A percentile compares a stretch with the other conserved stretches of the same genome.
These are phyloP conservation scores for Leccinum variicolor DNA, from an alignment of 768 basidiomycete species.

Conservation along the genomic window DNA sequence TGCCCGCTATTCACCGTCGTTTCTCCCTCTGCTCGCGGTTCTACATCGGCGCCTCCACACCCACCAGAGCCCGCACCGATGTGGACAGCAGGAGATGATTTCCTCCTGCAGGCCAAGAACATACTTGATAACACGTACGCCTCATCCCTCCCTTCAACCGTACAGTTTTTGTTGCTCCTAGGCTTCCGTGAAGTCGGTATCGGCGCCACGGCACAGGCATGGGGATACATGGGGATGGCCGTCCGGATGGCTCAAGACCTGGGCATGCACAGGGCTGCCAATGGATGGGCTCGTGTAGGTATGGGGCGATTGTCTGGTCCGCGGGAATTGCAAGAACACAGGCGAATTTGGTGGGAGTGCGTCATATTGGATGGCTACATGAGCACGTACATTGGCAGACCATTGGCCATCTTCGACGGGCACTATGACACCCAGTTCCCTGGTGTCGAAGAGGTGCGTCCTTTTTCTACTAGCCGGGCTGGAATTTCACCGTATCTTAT, in stretches of 20 bases:
- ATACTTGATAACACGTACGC: slow-evolving; percentile 67
- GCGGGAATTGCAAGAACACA: slow-evolving; percentile 64
- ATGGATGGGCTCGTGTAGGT: slow-evolving; percentile 66
- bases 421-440: slow-evolving; percentile 77
- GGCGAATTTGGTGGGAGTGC: slow-evolving; percentile 77
- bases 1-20: slow-evolving; percentile 57
- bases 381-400: slow-evolving; percentile 75
- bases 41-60: slow-evolving; percentile 28
- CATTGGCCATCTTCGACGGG: slow-evolving; percentile 67
- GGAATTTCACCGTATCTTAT: slow-evolving; percentile 7
- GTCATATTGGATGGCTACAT: slow-evolving; percentile 79
- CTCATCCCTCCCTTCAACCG: slow-evolving; percentile 67
- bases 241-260: slow-evolving; percentile 92
- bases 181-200: slow-evolving; percentile 86
- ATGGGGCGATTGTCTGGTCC: slow-evolving; percentile 56
- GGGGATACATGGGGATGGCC: slow-evolving; percentile 85
- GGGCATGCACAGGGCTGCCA: slow-evolving; percentile 78
- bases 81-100: slow-evolving; percentile 80
- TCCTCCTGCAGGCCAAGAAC: slow-evolving; percentile 61
- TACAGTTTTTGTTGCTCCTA: slow-evolving; percentile 71
- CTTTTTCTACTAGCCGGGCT: background rate
- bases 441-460: slow-evolving; percentile 50
- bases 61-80: slow-evolving; percentile 53
- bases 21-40: slow-evolving; percentile 27
- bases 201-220: slow-evolving; percentile 85